Base-by-base conservation (phyloP, 2,329 filamentous ascomycete species). In the Sclerotinia minor region DNA sequence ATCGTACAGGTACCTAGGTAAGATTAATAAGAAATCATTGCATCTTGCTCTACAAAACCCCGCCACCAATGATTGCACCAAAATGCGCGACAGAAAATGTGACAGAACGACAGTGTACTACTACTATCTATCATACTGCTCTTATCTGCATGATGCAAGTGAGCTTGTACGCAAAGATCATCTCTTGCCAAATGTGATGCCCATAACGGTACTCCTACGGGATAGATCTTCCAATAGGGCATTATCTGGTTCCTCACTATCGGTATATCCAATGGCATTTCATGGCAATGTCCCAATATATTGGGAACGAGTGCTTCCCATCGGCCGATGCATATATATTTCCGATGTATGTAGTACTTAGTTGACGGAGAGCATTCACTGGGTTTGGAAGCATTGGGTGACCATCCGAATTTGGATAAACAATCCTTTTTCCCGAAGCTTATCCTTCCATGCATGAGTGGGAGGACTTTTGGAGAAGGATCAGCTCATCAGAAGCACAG, bases 361-460 rank as follows among this genome's bases (percentile, higher is more conserved):
- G 35, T 38, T 38, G 35, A 38, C 13, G 11, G 38, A 38, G 38
- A 38, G 38, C 38, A 38, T 38, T 13, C 38, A 38, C 8, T 13
- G 38, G 38, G 1, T 38, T 38, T 38, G 38, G 38, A 13, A 8
- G 38, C 11, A 11, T 17, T 15, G 38, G 15, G 8, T 41, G 15
- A 5, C 45, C n/a, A 50, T 52, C 45, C 45, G 59, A 32, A 63
- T 63, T 24, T 17, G 47, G 45, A 41, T 63, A 63, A 63, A 63
- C 45, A 26, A 50, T 63, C 59, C 59, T 47, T 26, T 60, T 50
- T 38, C 45, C 45, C 32, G 29, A 63, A 50, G n/a, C 45, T 63
- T 41, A 38, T 50, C 45, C n/a, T 35, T 35, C 21, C 2, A 35
- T 60, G 15, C 38, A 41, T 41, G 38, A 21, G 57, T 60, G 41